These are phyloP conservation scores for Anastatica hierochuntica DNA, from an alignment of 345 rosid genomes.

Conservation along the genomic window DNA sequence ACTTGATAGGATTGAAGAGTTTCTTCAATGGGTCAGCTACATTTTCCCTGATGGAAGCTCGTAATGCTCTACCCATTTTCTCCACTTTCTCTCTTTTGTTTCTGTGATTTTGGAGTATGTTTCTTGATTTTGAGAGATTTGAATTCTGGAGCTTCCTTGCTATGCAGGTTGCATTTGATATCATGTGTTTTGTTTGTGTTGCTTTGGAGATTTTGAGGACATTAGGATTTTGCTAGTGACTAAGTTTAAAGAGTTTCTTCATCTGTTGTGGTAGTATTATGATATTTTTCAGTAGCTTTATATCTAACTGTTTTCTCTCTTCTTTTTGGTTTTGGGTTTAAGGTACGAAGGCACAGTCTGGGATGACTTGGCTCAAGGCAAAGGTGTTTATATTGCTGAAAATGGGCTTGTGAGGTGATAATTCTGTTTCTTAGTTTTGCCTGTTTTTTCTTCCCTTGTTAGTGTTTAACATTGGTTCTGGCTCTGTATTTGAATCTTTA, in stretches of 20 bases:
- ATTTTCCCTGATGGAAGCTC: constrained; percentile 82
- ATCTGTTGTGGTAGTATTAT: constrained; percentile 5
- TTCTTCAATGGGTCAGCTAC: constrained; percentile 87
- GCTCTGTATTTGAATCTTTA: constrained; percentile 17
- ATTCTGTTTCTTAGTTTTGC: neutral
- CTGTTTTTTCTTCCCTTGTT: neutral
- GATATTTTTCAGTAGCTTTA: constrained; percentile 2
- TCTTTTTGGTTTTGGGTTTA: constrained; percentile 8
- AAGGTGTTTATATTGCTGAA: constrained; percentile 85
- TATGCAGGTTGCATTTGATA: neutral
- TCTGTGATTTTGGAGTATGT: no score
- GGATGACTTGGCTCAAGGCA: constrained; percentile 96
- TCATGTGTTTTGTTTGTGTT: neutral
- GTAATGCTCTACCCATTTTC: constrained; percentile 29
- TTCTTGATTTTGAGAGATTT: no score
- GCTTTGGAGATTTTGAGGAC: neutral
- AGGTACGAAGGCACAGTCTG: constrained; percentile 95
- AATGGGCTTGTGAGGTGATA: constrained; percentile 67
- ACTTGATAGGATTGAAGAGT: constrained; percentile 89
- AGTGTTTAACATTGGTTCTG: neutral
- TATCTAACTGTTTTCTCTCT: neutral
- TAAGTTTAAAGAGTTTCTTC: no score
- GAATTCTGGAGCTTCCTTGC: neutral
- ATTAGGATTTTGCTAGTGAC: neutral
- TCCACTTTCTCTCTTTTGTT: neutral